Conservation (phyloP, 2,329 filamentous ascomycete genomes). For the Cladobotryum mycophilum region DNA sequence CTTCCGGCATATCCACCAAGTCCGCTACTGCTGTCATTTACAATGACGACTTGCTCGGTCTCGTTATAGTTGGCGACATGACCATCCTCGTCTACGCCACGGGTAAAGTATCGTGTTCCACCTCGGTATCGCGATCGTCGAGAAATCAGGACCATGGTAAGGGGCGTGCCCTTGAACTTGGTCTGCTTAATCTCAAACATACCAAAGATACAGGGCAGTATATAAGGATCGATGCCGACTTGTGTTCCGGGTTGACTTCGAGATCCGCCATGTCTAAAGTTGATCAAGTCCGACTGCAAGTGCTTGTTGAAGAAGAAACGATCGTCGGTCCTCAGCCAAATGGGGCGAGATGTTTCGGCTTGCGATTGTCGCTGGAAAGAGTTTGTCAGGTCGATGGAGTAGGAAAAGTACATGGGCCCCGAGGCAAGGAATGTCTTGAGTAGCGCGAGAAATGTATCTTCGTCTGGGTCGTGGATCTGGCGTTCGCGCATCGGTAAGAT, state of each 20-base stretch:
- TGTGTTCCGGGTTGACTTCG: conserved; percentile 64
- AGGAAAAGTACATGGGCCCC: conserved; percentile 95
- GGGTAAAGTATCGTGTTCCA: conserved; percentile 90
- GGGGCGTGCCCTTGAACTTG: conserved; percentile 72
- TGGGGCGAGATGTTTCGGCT: conserved; percentile 60
- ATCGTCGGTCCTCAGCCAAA: conserved; percentile 92
- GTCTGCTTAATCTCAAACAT: conserved; percentile 90
- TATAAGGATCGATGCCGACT: conserved; percentile 78
- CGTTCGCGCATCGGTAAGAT: conserved; percentile 91
- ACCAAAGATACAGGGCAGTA: conserved; percentile 91
- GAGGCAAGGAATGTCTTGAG: conserved; percentile 76
- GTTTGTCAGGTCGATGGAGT: conserved; percentile 94
- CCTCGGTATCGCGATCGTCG: conserved; percentile 81
- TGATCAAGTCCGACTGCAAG: conserved; percentile 82
- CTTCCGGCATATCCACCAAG: conserved; percentile 76
- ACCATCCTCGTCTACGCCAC: conserved; percentile 86
- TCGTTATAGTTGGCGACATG: conserved; percentile 99
- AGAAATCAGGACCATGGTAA: conserved; percentile 85
- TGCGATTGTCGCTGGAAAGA: conserved; percentile 91
- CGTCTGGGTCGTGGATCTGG: conserved; percentile 83
- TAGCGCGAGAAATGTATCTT: conserved; percentile 81
- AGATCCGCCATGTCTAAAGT: conserved; percentile 65
- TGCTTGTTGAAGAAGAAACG: conserved; percentile 99
- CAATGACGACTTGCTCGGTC: conserved; percentile 84
- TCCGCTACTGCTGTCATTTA: conserved; percentile 74